Base-by-base conservation (phyloP, 169 alveolate species). In the Plasmodium cynomolgi region DNA sequence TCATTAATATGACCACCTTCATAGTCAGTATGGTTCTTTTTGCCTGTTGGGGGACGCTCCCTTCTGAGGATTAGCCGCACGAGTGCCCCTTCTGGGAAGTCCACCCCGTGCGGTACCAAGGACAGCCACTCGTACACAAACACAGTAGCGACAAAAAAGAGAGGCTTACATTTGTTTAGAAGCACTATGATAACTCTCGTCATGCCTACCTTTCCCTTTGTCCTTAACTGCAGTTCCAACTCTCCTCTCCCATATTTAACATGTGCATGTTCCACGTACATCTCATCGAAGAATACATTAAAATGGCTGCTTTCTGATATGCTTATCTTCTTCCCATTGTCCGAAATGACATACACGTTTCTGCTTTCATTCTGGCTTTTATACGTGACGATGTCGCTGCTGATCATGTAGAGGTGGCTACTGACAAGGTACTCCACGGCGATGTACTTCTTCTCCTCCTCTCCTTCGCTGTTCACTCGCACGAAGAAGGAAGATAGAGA, bases 81-180 rank as follows among this genome's bases (percentile, higher is more conserved):
- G 33, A 17, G 83, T 13, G 84, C 37, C 47, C 62, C 93, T 56
- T 75, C 86, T n/a, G 79, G 71, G 13, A 86, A 50, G 41, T 86
- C 37, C n/a, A 39, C n/a, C 39, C 74, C 80, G 81, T 86, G 34
- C 5, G 93, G 93, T 20, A 86, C 39, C 71, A 86, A 56, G 26
- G 50, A 33, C 8, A 75, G 47, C 50, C 29, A 20, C 81, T 86
- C 93, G 44, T 86, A 75, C 39, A 86, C 81, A 75, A 31, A 56
- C 3, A 86, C 77, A 33, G 68, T 47, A 2, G 31, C 39, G 41
- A 37, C 41, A 39, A 75, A 75, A 86, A 86, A 86, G 17, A 86
- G 77, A 41, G 62, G 33, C 62, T 75, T 86, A 58, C 93, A 86
- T 31, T 75, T 86, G 81, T 86, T 86, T 6, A 15, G 62, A 75